These are phyloP conservation scores for Sclerotinia spermophila DNA, from an alignment of 2,329 filamentous ascomycete genomes.

Conservation along the genomic window DNA sequence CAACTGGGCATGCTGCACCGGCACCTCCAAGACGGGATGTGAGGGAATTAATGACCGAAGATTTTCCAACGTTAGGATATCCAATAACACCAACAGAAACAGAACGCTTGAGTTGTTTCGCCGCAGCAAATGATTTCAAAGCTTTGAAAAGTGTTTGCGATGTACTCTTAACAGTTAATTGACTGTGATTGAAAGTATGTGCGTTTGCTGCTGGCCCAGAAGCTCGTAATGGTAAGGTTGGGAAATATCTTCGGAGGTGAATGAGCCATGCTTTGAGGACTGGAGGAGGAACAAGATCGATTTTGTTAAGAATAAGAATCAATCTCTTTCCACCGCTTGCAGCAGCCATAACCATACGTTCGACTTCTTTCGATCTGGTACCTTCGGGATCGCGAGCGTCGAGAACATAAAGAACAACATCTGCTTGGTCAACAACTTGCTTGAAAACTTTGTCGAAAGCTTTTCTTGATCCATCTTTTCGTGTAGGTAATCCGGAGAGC, in stretches of 20 bases:
- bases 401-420: constrained; percentile 89
- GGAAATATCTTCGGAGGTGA: constrained; percentile 84
- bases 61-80: constrained; percentile 95
- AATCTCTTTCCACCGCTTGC: constrained; percentile 79
- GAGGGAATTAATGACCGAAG: constrained; percentile 91
- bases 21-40: constrained; percentile 70
- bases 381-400: constrained; percentile 90
- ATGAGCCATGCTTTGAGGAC: constrained; percentile 81
- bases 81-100: constrained; percentile 91
- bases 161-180: constrained; percentile 81
- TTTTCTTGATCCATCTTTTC: constrained; percentile 66
- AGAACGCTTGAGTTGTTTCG: constrained; percentile 80
- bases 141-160: constrained; percentile 82
- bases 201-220: constrained; percentile 80
- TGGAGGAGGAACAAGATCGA: constrained; percentile 79
- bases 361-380: constrained; percentile 84
- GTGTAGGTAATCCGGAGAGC: constrained; percentile 50
- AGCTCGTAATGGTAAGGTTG: constrained; percentile 83
- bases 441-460: constrained; percentile 97
- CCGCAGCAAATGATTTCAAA: constrained; percentile 82
- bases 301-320: constrained; percentile 93
- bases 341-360: constrained; percentile 87
- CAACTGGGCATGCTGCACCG: constrained; percentile 74
- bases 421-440: constrained; percentile 81
- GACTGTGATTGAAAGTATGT: constrained; percentile 87